phyloP scores from a whole-genome alignment of 2,329 filamentous ascomycete genomes.

The Hymenoscyphus infarciens region DNA sequence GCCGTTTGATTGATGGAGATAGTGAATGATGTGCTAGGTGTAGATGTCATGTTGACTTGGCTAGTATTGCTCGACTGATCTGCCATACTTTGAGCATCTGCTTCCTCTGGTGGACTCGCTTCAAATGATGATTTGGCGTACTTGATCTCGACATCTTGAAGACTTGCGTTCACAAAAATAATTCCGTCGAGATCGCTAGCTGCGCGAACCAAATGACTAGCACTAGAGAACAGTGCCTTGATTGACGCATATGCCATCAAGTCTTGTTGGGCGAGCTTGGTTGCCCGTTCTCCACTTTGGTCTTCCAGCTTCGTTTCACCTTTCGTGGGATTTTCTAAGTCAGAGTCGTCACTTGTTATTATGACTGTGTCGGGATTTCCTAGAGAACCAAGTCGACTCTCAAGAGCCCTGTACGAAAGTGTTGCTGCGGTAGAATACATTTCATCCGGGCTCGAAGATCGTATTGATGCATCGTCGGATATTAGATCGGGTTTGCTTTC shows the following conservation, averaged over 20 bases:
- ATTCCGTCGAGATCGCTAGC: constrained; percentile 9
- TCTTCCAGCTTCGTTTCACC: neutral
- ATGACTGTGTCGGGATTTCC: neutral
- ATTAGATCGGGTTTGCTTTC: neutral
- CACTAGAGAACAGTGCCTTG: constrained; percentile 9
- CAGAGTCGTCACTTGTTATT: neutral
- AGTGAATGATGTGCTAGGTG: neutral
- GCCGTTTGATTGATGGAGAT: neutral
- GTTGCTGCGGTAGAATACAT: constrained; percentile 4
- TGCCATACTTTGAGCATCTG: too few species aligned
- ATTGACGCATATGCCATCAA: neutral
- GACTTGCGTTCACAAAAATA: constrained; percentile 7
- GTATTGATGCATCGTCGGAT: neutral
- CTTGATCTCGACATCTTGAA: constrained; percentile 4
- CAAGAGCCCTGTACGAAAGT: neutral
- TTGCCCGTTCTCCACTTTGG: neutral
- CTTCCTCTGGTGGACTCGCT: too few species aligned
- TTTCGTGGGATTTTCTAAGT: neutral
- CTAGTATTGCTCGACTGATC: neutral
- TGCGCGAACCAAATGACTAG: constrained; percentile 9
- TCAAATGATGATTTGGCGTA: neutral
- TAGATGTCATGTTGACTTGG: neutral
- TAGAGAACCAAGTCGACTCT: neutral
- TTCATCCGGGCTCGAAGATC: neutral
- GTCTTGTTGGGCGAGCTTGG: neutral